A percentile compares a stretch with the other conserved stretches of the same genome.
phyloP scores from a whole-genome alignment of 257 asterid species.

The Nicotiana tomentosiformis region DNA sequence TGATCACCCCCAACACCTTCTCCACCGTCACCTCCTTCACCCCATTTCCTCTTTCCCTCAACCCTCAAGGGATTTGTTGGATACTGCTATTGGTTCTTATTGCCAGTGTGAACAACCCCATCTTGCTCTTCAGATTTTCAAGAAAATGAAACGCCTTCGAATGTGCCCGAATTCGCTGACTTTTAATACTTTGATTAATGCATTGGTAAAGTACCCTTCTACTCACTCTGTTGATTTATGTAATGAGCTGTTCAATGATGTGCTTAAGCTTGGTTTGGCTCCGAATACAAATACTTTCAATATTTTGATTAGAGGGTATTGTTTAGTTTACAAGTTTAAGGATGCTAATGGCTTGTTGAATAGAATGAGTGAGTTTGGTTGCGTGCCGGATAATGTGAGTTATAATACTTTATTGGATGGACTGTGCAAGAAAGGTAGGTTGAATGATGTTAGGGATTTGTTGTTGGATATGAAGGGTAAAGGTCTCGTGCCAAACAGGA shows the following conservation, averaged over 20 bases:
- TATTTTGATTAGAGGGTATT: conserved; percentile 61
- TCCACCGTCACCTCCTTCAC: conserved; percentile 72
- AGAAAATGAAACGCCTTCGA: conserved; percentile 66
- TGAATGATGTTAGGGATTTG: conserved; percentile 58
- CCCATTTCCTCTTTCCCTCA: conserved; percentile 45
- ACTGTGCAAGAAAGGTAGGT: conserved; percentile 64
- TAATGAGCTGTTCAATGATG: conserved; percentile 59
- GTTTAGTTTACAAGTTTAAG: conserved; percentile 49
- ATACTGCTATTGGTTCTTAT: conserved; percentile 58
- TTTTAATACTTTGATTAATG: conserved; percentile 45
- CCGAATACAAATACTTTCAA: conserved; percentile 64
- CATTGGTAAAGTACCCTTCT: conserved; percentile 55
- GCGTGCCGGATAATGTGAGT: conserved; percentile 58
- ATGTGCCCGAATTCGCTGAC: conserved; percentile 41
- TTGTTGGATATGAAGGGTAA: conserved; percentile 63
- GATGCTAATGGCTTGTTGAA: conserved; percentile 51
- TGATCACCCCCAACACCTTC: conserved; percentile 65
- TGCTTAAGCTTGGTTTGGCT: conserved; percentile 44
- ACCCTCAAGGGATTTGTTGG: conserved; percentile 46
- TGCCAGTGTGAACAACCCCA: conserved; percentile 55
- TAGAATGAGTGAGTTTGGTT: conserved; percentile 44
- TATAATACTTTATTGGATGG: conserved; percentile 63
- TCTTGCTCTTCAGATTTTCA: conserved; percentile 59
- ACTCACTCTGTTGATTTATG: conserved; percentile 39
- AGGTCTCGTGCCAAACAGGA: conserved; percentile 53